A percentile compares a stretch with the other conserved stretches of the same genome.
phyloP scores from a whole-genome alignment of 1,139 yeast genomes.

The Magnusiomyces magnusii region DNA sequence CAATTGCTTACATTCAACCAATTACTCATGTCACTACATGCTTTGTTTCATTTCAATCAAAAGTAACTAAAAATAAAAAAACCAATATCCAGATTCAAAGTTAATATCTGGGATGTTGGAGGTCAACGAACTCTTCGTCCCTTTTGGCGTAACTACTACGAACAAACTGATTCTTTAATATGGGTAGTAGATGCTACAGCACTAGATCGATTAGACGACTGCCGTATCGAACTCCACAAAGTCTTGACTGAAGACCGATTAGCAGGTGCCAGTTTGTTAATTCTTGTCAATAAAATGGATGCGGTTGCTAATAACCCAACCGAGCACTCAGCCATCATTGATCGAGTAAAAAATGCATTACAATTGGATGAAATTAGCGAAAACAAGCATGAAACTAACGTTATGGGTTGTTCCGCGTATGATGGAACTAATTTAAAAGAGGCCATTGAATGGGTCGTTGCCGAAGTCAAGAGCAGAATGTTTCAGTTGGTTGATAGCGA shows the following conservation, averaged over 20 bases:
- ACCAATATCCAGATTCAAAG: constrained; percentile 31
- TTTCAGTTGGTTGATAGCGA: constrained; percentile 25
- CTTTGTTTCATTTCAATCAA: too few species aligned
- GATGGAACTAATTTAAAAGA: constrained; percentile 44
- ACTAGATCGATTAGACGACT: constrained; percentile 55
- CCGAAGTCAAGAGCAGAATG: constrained; percentile 35
- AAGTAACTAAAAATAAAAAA: too few species aligned
- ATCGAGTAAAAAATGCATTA: constrained; percentile 21
- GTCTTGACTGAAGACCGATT: constrained; percentile 62
- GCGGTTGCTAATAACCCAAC: constrained; percentile 38
- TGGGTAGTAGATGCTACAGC: constrained; percentile 86
- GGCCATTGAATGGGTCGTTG: constrained; percentile 46
- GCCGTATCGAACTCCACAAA: constrained; percentile 53
- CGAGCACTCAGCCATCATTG: constrained; percentile 23
- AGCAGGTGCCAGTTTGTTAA: constrained; percentile 50
- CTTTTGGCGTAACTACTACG: constrained; percentile 90
- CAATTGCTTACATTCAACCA: too few species aligned
- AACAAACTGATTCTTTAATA: constrained; percentile 70
- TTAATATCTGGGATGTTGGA: constrained; percentile 68
- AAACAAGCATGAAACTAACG: constrained; percentile 42
- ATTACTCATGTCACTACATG: too few species aligned
- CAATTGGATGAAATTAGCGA: constrained; percentile 34
- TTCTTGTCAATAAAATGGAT: constrained; percentile 41
- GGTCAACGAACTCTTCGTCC: constrained; percentile 74
- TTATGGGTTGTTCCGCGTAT: constrained; percentile 48